Evolutionary conservation across 1,284 basidiomycete species (phyloP), one percentile per base, ranked within the genome.

Genomic region (Boletus mariae): DNA sequence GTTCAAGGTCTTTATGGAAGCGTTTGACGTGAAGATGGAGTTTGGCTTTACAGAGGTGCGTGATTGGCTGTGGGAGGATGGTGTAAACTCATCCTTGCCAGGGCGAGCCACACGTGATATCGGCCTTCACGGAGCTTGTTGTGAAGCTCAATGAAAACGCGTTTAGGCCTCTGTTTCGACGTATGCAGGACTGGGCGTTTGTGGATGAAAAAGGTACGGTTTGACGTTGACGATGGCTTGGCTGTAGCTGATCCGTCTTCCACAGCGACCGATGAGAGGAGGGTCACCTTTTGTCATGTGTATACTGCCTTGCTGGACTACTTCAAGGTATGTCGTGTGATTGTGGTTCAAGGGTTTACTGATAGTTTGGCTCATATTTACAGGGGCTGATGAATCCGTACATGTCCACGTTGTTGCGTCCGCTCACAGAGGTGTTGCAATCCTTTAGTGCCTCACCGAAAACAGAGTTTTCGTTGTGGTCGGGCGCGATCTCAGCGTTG

Each of bases 101-200:
- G 82, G 73, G 77, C n/a, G 80, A 85, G 65, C 60, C 68, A n/a
- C 65, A 69, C 23, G 69, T 78, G n/a, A 80, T 93, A 56, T 72
- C 78, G 2, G 86, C 93, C 3, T 98, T 97, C 78, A 77, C 90
- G 23, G 89, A 95, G 66, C 75, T 98, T 15, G 91, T 95, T 10
- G 83, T 94, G 57, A 98, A 98, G 72, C 79, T 99, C 49, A 98
- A 96, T 64, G 97, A 99, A 66, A 83, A 85, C 0, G 82, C 89
- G 0, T 98, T 99, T 85, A 85, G 86, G 60, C 96, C 96, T 2
- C 74, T 98, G 17, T 97, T 98, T 78, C 84, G 94, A 56, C 86
- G 87, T 57, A 73, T 95, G 59, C 95, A 92, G 66, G 96, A 99
- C 69, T 99, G 97, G 96, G 94, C 94, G 0, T 95, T 95, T 58